Evolutionary conservation across 164 flowering plant genomes (phyloP), one percentile per base, ranked within the genome.

Genomic region (Stephania cephalantha): DNA sequence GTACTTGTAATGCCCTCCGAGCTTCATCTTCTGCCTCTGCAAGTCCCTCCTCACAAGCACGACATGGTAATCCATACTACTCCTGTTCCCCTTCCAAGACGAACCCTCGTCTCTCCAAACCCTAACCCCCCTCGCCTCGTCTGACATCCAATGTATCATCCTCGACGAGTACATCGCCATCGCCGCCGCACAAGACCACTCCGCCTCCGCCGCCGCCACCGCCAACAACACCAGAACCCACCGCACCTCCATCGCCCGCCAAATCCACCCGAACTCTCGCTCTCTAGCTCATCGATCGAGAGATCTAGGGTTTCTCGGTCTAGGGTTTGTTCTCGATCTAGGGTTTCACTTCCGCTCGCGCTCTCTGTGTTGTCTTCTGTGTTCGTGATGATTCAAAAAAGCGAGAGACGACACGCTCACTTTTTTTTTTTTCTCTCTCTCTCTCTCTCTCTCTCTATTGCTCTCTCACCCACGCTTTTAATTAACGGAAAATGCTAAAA

Each of bases 1-100:
- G 8, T 84, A 73, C 83, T 85, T 86, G 63, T 79, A 83, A 73
- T 79, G 81, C 42, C 84, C 75, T 2, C 84, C 85, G 53, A 90
- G 86, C 83, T 81, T 90, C 91, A 90, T 86, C 80, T 81, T 88
- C 88, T 88, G 97, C 84, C 90, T 74, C 83, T 82, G 78, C 72
- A 88, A 73, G 82, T 92, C 98, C 45, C 86, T 83, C 9, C 79
- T 78, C 76, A 82, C 74, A 5, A 95, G 87, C 81, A 81, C 11
- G 78, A 73, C 58, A 61, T 89, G 89, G 74, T 91, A 91, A 72
- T 87, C 89, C 78, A 81, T 2, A 71, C 85, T 88, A 83, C 83
- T 78, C 73, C 69, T 73, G 83, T 63, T 77, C 75, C 92, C 91
- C 91, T 84, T 86, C 29, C 69, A 69, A 22, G 70, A 74, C 6